A percentile compares a stretch with the other conserved stretches of the same genome.
These are phyloP conservation scores for Strigomonas galati DNA, from an alignment of 208 protist genomes.

Conservation along the genomic window DNA sequence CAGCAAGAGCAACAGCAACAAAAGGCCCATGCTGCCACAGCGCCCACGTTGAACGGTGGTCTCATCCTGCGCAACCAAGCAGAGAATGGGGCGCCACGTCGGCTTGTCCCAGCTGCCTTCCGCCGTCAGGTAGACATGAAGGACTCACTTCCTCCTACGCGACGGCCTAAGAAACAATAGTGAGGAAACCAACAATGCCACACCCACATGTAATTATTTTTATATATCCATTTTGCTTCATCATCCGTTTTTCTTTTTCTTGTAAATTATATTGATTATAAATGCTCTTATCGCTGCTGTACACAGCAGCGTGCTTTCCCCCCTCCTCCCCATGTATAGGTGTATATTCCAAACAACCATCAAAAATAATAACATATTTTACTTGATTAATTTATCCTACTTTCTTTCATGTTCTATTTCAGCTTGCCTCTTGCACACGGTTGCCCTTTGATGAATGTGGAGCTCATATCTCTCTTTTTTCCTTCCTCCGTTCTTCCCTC, in stretches of 20 bases:
- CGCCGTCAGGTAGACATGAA: neutral
- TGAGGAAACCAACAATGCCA: no score
- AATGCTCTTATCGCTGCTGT: no score
- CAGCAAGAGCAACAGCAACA: slow-evolving; percentile 12
- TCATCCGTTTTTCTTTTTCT: slow-evolving; percentile 2
- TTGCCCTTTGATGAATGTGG: neutral
- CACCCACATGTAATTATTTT: neutral
- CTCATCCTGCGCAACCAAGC: neutral
- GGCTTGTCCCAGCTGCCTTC: neutral
- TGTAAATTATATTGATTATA: neutral
- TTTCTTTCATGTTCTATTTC: neutral
- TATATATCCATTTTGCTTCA: slow-evolving; percentile 7
- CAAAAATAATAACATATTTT: neutral
- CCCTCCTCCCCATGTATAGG: no score
- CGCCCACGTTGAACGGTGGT: neutral
- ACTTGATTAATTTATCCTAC: neutral
- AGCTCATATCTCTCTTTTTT: neutral
- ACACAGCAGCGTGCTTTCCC: no score
- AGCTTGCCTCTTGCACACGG: neutral
- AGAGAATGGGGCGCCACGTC: neutral
- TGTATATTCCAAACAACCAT: no score
- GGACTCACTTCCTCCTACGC: neutral
- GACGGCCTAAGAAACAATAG: neutral
- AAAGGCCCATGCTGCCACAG: neutral
- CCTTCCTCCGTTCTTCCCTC: neutral